Evolutionary conservation across 2,329 filamentous ascomycete species (phyloP).

Genomic region (Lomentospora prolificans): DNA sequence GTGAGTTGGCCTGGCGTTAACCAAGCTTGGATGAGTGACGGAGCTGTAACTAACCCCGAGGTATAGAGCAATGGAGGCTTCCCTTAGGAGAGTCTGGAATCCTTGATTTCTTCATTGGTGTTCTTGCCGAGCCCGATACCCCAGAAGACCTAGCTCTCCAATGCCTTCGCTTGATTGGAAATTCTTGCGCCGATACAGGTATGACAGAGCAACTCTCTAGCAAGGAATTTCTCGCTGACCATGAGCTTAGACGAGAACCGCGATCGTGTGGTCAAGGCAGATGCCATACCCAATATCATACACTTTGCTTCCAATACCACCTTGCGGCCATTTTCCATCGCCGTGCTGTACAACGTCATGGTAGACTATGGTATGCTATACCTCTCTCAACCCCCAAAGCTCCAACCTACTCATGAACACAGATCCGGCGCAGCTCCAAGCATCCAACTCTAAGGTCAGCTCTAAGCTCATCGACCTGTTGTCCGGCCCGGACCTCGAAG

Average conservation of each 20-base stretch:
- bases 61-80: conserved; percentile 48
- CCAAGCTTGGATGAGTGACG: conserved; percentile 5
- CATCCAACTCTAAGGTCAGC: conserved; percentile 41
- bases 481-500: conserved; percentile 30
- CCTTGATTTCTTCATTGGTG: conserved; percentile 42
- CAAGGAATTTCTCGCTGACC: background rate
- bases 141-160: conserved; percentile 39
- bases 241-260: conserved; percentile 44
- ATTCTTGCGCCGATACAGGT: conserved; percentile 53
- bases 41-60: conserved; percentile 4
- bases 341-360: conserved; percentile 53
- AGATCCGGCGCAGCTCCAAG: conserved; percentile 49
- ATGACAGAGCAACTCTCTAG: conserved; percentile 8
- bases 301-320: conserved; percentile 35
- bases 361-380: conserved; percentile 46
- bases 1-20: conserved; percentile 21
- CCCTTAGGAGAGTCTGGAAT: conserved; percentile 49
- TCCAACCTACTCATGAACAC: too few species aligned
- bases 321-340: conserved; percentile 42
- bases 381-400: background rate
- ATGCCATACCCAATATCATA: conserved; percentile 37
- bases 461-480: conserved; percentile 39
- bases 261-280: conserved; percentile 40
- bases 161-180: conserved; percentile 47
- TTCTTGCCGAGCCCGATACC: conserved; percentile 29